phyloP scores from a whole-genome alignment of 352 stramenopile genomes.

The Paralagenidium karlingii region DNA sequence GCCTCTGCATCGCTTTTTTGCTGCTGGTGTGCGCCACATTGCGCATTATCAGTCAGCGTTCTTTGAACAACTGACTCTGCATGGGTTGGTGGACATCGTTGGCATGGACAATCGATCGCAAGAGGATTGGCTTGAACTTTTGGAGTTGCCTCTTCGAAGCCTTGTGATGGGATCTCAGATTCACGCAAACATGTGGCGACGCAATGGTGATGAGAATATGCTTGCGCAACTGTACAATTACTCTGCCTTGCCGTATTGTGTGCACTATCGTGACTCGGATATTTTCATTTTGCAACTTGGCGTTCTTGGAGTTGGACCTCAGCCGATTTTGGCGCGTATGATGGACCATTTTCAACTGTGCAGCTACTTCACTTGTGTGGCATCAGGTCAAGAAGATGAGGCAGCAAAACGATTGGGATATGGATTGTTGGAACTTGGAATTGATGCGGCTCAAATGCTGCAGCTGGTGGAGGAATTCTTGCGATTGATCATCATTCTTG shows the following conservation, averaged over 20 bases:
- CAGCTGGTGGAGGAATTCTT: slow-evolving; percentile 79
- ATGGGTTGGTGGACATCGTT: slow-evolving; percentile 37
- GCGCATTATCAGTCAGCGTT: slow-evolving; percentile 43
- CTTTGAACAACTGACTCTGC: slow-evolving; percentile 22
- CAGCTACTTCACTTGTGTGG: slow-evolving; percentile 38
- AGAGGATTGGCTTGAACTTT: slow-evolving; percentile 38
- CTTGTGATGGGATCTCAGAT: slow-evolving; percentile 82
- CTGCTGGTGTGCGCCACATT: slow-evolving; percentile 52
- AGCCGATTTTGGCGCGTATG: slow-evolving; percentile 50
- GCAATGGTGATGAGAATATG: slow-evolving; percentile 85
- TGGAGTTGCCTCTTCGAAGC: slow-evolving; percentile 70
- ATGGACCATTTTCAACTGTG: slow-evolving; percentile 70
- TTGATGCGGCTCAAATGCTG: slow-evolving; percentile 55
- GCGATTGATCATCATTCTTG: slow-evolving; percentile 60
- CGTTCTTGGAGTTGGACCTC: slow-evolving; percentile 43
- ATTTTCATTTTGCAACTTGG: slow-evolving; percentile 69
- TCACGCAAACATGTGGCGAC: slow-evolving; percentile 75
- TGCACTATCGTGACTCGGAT: slow-evolving; percentile 77
- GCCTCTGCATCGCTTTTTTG: slow-evolving; percentile 70
- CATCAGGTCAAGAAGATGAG: background rate
- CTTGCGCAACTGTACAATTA: slow-evolving; percentile 85
- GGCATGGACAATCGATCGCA: slow-evolving; percentile 31
- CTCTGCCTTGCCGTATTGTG: slow-evolving; percentile 74
- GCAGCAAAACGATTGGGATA: slow-evolving; percentile 20
- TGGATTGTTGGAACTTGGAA: slow-evolving; percentile 20